Evolutionary conservation across 2,329 filamentous ascomycete genomes (phyloP).

Genomic region (Bipolaris oryzae): DNA sequence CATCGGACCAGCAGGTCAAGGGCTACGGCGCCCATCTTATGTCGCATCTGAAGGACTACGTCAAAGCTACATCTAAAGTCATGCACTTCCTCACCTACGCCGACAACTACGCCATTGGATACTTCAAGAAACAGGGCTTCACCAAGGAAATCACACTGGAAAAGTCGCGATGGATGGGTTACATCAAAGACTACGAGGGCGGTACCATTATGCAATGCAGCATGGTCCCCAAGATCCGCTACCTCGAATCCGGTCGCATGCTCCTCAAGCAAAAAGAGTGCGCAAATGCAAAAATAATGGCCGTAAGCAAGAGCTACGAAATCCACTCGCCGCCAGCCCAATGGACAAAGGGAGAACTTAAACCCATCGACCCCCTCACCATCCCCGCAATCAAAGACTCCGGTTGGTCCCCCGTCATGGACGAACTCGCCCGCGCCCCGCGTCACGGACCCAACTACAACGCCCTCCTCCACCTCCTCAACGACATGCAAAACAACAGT

Average conservation of each 20-base stretch:
- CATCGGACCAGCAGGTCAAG: conserved; percentile 97
- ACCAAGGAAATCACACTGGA: conserved; percentile 97
- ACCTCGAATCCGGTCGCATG: conserved; percentile 92
- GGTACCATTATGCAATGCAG: conserved; percentile 99
- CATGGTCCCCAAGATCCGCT: conserved; percentile 93
- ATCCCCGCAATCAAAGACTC: conserved; percentile 88
- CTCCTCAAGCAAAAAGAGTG: conserved; percentile 96
- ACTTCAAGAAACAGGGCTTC: conserved; percentile 99
- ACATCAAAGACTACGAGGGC: conserved; percentile 99
- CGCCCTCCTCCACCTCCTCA: conserved; percentile 87
- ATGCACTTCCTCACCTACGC: conserved; percentile 99
- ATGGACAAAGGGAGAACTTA: conserved; percentile 72
- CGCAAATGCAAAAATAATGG: conserved; percentile 91
- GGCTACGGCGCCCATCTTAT: conserved; percentile 97
- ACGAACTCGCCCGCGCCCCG: conserved; percentile 91
- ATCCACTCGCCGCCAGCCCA: conserved; percentile 83
- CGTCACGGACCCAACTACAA: conserved; percentile 97
- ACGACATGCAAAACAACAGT: conserved; percentile 92
- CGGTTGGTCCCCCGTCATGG: conserved; percentile 97
- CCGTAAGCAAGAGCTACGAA: conserved; percentile 86
- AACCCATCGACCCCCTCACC: conserved; percentile 80
- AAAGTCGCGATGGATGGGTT: conserved; percentile 94
- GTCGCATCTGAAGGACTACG: conserved; percentile 97
- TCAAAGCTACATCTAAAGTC: conserved; percentile 93
- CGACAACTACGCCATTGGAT: conserved; percentile 98